Evolutionary conservation across 257 asterid genomes (phyloP), one percentile per base, ranked within the genome.

Genomic region (Apocynum venetum): DNA sequence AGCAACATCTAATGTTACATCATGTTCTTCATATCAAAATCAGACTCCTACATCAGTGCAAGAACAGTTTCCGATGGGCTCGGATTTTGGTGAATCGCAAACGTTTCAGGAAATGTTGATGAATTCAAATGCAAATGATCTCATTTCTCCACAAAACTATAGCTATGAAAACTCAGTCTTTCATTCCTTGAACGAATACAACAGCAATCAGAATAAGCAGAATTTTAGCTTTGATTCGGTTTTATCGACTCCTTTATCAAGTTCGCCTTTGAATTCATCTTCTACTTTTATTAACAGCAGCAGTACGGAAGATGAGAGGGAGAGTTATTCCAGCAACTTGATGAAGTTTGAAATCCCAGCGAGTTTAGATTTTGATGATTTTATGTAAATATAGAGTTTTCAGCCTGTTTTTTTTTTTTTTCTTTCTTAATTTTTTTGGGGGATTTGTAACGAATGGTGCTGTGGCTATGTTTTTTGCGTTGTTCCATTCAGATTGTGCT

Each of bases 331-430:
- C 85, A 80, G 87, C 77, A 71, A 84, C 31, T 38, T 84, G 75
- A 71, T 85, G 84, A 84, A 79, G 76, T 88, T 88, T 67, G 89
- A 85, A 80, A 84, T 88, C 25, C 89, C 89, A 49, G 86, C 71
- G 55, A 69, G 84, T 61, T 82, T 85, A 17, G 78, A 85, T 61
- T 79, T 88, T 44, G 85, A 82, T 73, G 82, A 76, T 77, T 85
- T 85, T 25, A 76, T 85, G 87, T 85, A 72, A 82, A 79, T 74
- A 79, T 56, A 7, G 31, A 36, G 8, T 1, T 17, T 15, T 53
- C 46, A 9, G 48, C 0, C 7, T 35, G 35, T 20, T 0, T 38
- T 11, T 31, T 73, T 38, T 15, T 13, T 52, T 13, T 31, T 12
- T 73, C 35, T 46, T 11, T 53, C 19, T 47, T 69, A 41, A 9